Percentiles rank a stretch among this genome's conserved stretches.
Conservation (phyloP, 495 filamentous ascomycete genomes). For the Glutinoglossum americanum region DNA sequence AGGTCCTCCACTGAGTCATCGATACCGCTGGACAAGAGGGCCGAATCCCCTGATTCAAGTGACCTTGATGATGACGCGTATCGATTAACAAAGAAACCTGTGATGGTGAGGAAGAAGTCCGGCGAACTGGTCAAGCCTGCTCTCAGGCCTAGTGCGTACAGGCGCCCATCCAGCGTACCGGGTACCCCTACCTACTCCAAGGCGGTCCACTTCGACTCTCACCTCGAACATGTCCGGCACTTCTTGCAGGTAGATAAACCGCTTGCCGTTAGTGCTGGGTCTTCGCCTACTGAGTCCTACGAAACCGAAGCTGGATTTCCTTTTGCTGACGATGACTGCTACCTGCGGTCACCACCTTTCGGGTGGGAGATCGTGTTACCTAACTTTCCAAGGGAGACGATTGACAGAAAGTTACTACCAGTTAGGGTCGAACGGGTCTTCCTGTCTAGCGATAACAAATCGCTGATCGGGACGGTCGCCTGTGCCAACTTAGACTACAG, state of each 20-base stretch:
- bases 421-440: slow-evolving; percentile 66
- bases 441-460: slow-evolving; percentile 70
- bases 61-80: slow-evolving; percentile 39
- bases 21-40: slow-evolving; percentile 27
- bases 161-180: slow-evolving; percentile 87
- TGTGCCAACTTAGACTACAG: slow-evolving; percentile 82
- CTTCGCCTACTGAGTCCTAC: slow-evolving; percentile 79
- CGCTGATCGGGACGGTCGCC: slow-evolving; percentile 56
- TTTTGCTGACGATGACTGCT: slow-evolving; percentile 35
- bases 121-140: slow-evolving; percentile 91
- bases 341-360: slow-evolving; percentile 27
- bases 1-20: slow-evolving; percentile 66
- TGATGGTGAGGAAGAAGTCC: slow-evolving; percentile 93
- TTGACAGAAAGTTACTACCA: slow-evolving; percentile 37
- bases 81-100: slow-evolving; percentile 34
- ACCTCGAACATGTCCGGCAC: slow-evolving; percentile 84
- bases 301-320: slow-evolving; percentile 74
- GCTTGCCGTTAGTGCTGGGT: slow-evolving; percentile 79
- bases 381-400: slow-evolving; percentile 58
- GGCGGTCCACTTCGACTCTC: slow-evolving; percentile 85
- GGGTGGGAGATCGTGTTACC: slow-evolving; percentile 74
- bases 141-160: slow-evolving; percentile 43
- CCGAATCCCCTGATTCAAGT: slow-evolving; percentile 29
- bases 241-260: slow-evolving; percentile 86
- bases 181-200: slow-evolving; percentile 91